phyloP scores from a whole-genome alignment of 2,329 filamentous ascomycete genomes.

The Cladosporium sp. region DNA sequence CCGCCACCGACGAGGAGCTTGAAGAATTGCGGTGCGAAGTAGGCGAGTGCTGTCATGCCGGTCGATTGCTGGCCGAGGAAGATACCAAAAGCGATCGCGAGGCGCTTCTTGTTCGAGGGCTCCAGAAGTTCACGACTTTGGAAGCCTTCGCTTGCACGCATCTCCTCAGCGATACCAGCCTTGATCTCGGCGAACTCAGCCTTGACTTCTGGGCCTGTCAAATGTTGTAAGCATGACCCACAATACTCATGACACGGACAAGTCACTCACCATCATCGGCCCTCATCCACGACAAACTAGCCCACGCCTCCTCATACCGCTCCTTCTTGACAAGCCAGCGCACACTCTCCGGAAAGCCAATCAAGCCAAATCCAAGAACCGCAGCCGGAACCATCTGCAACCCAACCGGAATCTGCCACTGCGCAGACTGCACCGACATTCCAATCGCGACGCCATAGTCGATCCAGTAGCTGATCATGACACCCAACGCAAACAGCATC shows the following conservation, averaged over 20 bases:
- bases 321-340: constrained; percentile 55
- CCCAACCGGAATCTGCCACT: constrained; percentile 61
- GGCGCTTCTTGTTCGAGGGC: constrained; percentile 48
- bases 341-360: constrained; percentile 54
- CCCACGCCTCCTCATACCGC: constrained; percentile 50
- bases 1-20: constrained; percentile 52
- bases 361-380: constrained; percentile 52
- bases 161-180: constrained; percentile 50
- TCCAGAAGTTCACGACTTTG: constrained; percentile 48
- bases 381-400: constrained; percentile 54
- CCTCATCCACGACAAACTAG: constrained; percentile 56
- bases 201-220: constrained; percentile 31
- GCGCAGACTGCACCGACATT: constrained; percentile 40
- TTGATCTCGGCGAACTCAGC: constrained; percentile 57
- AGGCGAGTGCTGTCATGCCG: constrained; percentile 57
- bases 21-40: constrained; percentile 60
- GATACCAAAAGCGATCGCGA: constrained; percentile 49
- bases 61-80: constrained; percentile 58
- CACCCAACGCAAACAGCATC: constrained; percentile 53
- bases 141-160: constrained; percentile 42
- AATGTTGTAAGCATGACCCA: not conserved
- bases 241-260: constrained; percentile 1
- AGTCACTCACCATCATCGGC: constrained; percentile 41
- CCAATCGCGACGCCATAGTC: constrained; percentile 51
- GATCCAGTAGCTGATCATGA: constrained; percentile 55